Evolutionary conservation across 768 basidiomycete genomes (phyloP), one percentile per base, ranked within the genome.

Genomic region (Collybiopsis confluens): DNA sequence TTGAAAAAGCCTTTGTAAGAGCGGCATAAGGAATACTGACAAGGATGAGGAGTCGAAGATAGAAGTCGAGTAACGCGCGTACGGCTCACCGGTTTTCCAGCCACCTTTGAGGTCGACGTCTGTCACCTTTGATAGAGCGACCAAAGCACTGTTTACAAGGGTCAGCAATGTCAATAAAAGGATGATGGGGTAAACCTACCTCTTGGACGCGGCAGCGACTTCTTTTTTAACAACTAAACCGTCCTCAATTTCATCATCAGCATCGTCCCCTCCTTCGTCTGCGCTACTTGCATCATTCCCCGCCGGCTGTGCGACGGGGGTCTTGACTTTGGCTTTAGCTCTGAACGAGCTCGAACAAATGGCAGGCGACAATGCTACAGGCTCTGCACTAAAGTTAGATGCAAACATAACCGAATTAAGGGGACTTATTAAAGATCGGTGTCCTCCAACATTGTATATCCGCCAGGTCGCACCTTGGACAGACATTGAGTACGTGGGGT

Each of bases 21-120:
- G 97, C 92, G 16, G 92, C 88, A 65, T 99, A 99, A 0, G 97
- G 97, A 10, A 98, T 88, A 3, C 95, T 98, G 56, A 48, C 24
- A 42, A 56, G 42, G 24, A 45, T 23, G 23, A 35, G 50, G 5
- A 38, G 18, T 15, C 45, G 27, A 24, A 28, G 5, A 48, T 5
- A 18, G 3, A 13, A n/a, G n/a, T 21, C 48, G 27, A 18, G 38
- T 13, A 13, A 27, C 9, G 16, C 35, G 78, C 91, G 60, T 64
- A 95, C 94, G 91, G 82, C 59, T 87, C 74, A 11, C 92, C 93
- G 23, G 73, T 73, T 72, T 90, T 87, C 95, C 95, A 92, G 16
- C 88, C 87, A 18, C 86, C 86, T 48, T 80, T 73, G 24, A 91
- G 73, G 64, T 91, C 90, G n/a, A 91, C 86, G 36, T 90, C 85